Evolutionary conservation across 306 rosid species (phyloP).

Genomic region (Bauhinia variegata): DNA sequence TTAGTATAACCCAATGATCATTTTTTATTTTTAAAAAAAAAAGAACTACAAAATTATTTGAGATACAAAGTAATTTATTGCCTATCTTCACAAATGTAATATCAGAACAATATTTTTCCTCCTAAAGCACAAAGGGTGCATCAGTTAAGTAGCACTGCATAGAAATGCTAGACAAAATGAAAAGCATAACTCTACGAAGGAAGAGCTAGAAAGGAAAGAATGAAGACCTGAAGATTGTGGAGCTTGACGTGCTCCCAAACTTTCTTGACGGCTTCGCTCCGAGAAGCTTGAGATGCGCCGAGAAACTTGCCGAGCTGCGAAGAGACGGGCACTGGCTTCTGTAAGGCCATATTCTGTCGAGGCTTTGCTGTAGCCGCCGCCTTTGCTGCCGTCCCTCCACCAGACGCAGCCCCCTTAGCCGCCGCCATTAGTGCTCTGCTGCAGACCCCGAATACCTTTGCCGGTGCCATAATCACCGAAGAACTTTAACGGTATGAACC

Average conservation of each 20-base stretch:
- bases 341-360: conserved; percentile 28
- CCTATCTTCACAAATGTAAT: no score
- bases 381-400: conserved; percentile 20
- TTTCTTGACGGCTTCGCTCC: conserved; percentile 49
- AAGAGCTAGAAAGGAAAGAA: not conserved
- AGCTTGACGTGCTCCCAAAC: conserved; percentile 54
- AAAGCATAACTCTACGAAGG: not conserved
- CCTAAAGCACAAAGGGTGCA: no score
- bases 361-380: not conserved
- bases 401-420: conserved; percentile 24
- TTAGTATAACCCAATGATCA: not conserved
- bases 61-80: no score
- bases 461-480: conserved; percentile 38
- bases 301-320: conserved; percentile 51
- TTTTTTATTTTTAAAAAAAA: no score
- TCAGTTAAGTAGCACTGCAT: not conserved
- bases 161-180: not conserved
- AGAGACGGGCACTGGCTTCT: conserved; percentile 53
- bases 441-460: conserved; percentile 47
- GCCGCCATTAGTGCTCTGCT: conserved; percentile 49
- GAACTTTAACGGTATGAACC: conserved; percentile 18
- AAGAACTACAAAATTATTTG: no score
- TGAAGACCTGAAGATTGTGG: conserved; percentile 53
- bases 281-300: conserved; percentile 43
- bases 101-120: no score